phyloP scores from a whole-genome alignment of 768 basidiomycete genomes.

The Mycena floridula region DNA sequence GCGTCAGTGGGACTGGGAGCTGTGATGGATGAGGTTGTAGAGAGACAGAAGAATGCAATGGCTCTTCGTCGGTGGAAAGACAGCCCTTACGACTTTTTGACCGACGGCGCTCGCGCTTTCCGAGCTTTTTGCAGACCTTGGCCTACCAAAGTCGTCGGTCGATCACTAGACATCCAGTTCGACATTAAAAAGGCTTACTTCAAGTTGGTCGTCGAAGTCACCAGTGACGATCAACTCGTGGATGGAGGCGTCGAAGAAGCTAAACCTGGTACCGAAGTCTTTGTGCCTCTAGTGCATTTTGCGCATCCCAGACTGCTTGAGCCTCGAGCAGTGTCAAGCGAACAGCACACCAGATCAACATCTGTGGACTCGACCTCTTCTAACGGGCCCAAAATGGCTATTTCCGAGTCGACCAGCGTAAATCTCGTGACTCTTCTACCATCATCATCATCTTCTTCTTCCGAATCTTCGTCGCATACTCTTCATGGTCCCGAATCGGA shows the following conservation, averaged over 20 bases:
- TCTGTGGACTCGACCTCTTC: not conserved
- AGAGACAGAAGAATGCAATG: constrained; percentile 7
- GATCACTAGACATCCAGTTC: constrained; percentile 61
- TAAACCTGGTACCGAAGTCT: constrained; percentile 79
- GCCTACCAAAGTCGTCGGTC: constrained; percentile 71
- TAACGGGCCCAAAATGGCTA: not conserved
- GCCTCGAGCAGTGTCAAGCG: constrained; percentile 4
- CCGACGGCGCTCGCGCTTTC: constrained; percentile 80
- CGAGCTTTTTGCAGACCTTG: constrained; percentile 84
- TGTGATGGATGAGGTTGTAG: constrained; percentile 12
- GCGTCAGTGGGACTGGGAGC: constrained; percentile 21
- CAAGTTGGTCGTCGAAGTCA: constrained; percentile 60
- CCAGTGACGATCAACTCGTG: constrained; percentile 43
- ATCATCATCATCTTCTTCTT: not conserved
- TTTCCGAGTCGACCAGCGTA: constrained; percentile 5
- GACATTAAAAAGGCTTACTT: constrained; percentile 69
- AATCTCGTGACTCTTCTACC: not conserved
- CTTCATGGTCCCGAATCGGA: constrained; percentile 11
- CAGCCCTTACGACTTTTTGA: constrained; percentile 67
- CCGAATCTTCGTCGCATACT: not conserved
- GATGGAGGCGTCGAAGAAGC: constrained; percentile 19
- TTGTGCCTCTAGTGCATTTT: constrained; percentile 86
- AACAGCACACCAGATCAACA: constrained; percentile 2
- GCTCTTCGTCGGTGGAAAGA: constrained; percentile 27
- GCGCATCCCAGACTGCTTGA: constrained; percentile 37